A percentile compares a stretch with the other conserved stretches of the same genome.
Evolutionary conservation across 208 protist genomes (phyloP).

Genomic region (Leptomonas seymouri): DNA sequence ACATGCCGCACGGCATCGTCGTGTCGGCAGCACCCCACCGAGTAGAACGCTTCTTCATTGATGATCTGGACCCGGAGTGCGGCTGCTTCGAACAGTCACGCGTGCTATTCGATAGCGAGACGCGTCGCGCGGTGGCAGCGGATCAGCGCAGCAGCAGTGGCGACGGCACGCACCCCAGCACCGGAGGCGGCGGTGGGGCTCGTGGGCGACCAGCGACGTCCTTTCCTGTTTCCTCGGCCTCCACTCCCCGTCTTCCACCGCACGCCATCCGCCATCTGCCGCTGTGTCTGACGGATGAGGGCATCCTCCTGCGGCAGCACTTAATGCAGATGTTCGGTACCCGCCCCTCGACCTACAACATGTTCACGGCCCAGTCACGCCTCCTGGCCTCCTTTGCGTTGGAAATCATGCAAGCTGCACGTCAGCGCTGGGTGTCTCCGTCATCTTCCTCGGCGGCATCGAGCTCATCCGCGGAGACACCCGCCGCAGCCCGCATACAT

Average conservation of each 20-base stretch:
- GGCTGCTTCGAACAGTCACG: slow-evolving; percentile 30
- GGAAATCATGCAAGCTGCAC: slow-evolving; percentile 54
- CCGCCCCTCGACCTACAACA: slow-evolving; percentile 14
- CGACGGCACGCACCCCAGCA: neutral
- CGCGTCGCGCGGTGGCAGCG: slow-evolving; percentile 4
- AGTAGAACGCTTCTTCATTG: slow-evolving; percentile 76
- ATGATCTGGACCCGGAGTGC: slow-evolving; percentile 62
- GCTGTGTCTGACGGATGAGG: slow-evolving; percentile 35
- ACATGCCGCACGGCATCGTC: slow-evolving; percentile 12
- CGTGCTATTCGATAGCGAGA: slow-evolving; percentile 27
- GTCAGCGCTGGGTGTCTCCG: slow-evolving; percentile 24
- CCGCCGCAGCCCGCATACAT: neutral
- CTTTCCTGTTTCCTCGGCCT: neutral
- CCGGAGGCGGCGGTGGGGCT: neutral
- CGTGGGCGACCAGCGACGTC: too few species aligned
- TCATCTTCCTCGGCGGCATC: neutral
- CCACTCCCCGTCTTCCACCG: neutral
- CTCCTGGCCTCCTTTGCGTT: slow-evolving; percentile 50
- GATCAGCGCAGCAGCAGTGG: neutral
- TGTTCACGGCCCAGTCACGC: slow-evolving; percentile 34
- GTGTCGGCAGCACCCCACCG: slow-evolving; percentile 29
- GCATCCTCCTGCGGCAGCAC: slow-evolving; percentile 24
- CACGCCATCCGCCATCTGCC: slow-evolving; percentile 2
- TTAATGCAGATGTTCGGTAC: slow-evolving; percentile 27
- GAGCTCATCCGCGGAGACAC: neutral